A percentile compares a stretch with the other conserved stretches of the same genome.
Conservation (phyloP, 1,284 basidiomycete genomes). For the Jaminaea rosea region DNA sequence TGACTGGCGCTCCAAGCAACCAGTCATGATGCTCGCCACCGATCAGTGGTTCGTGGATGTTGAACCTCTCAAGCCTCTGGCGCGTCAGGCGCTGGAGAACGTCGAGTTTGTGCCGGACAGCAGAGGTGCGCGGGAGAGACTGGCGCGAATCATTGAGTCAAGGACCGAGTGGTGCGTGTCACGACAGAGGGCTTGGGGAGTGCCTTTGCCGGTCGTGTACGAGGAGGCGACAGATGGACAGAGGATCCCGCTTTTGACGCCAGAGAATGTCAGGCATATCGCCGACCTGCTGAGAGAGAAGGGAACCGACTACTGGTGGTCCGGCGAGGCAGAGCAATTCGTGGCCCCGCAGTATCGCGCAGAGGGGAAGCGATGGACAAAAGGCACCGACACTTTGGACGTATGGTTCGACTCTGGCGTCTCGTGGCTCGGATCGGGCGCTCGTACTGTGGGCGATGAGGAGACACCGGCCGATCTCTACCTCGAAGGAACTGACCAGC, state of each 20-base stretch:
- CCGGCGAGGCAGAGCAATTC: constrained; percentile 73
- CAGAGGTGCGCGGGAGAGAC: constrained; percentile 52
- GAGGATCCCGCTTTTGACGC: constrained; percentile 59
- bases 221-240: constrained; percentile 59
- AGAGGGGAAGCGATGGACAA: constrained; percentile 18
- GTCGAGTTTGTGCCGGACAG: constrained; percentile 66
- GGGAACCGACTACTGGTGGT: constrained; percentile 84
- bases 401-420: constrained; percentile 99
- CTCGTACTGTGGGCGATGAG: no score
- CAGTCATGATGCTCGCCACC: constrained; percentile 85
- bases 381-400: constrained; percentile 86
- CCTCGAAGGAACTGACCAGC: constrained; percentile 93
- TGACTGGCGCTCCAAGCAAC: constrained; percentile 92
- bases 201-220: constrained; percentile 86
- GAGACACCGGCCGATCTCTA: constrained; percentile 69
- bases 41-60: constrained; percentile 97
- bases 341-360: constrained; percentile 31
- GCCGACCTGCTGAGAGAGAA: constrained; percentile 63
- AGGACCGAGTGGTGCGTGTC: constrained; percentile 99
- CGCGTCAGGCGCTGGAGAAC: constrained; percentile 61
- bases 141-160: constrained; percentile 72
- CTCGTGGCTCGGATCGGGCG: constrained; percentile 63
- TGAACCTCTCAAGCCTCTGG: constrained; percentile 68
- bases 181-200: constrained; percentile 93
- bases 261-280: constrained; percentile 67